Percentiles rank a stretch among this genome's conserved stretches.
Conservation (phyloP, 192 early-diverging fungal species). For the Coemansia sp. region DNA sequence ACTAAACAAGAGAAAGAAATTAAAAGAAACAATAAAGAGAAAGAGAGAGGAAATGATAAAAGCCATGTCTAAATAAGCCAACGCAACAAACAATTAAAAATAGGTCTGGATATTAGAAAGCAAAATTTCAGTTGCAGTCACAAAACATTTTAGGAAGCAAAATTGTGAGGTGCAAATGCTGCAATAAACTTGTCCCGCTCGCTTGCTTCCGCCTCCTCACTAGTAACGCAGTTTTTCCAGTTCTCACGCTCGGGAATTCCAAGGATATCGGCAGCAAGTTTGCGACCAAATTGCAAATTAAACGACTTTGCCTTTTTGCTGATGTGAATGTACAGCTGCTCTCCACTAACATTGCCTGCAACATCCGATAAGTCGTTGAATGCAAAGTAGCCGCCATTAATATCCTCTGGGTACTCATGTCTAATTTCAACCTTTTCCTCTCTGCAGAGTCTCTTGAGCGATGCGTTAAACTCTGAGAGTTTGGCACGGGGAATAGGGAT, state of each 20-base stretch:
- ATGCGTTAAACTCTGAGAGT: conserved; percentile 13
- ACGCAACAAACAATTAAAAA: too few species aligned
- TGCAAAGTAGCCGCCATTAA: conserved; percentile 33
- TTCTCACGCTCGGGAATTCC: conserved; percentile 66
- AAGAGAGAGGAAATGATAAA: too few species aligned
- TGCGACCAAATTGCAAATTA: conserved; percentile 78
- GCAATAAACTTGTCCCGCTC: conserved; percentile 47
- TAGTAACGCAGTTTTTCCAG: conserved; percentile 76
- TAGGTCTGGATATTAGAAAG: too few species aligned
- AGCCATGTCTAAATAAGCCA: too few species aligned
- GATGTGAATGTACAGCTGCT: conserved; percentile 29
- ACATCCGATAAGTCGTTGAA: conserved; percentile 17
- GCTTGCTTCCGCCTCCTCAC: conserved; percentile 61
- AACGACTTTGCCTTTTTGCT: conserved; percentile 46
- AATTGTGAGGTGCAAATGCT: conserved; percentile 41
- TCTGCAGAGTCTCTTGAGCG: conserved; percentile 25
- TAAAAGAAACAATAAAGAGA: too few species aligned
- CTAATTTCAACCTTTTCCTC: conserved; percentile 16
- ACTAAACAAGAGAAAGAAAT: too few species aligned
- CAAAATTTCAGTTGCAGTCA: neutral
- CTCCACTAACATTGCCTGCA: neutral
- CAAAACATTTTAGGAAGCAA: conserved; percentile 27
- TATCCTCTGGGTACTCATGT: conserved; percentile 17
- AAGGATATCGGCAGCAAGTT: conserved; percentile 64
- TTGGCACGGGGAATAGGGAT: conserved; percentile 33